Percentiles rank a stretch among this genome's conserved stretches.
phyloP scores from a whole-genome alignment of 768 basidiomycete genomes.

The Amanita fuliginea region DNA sequence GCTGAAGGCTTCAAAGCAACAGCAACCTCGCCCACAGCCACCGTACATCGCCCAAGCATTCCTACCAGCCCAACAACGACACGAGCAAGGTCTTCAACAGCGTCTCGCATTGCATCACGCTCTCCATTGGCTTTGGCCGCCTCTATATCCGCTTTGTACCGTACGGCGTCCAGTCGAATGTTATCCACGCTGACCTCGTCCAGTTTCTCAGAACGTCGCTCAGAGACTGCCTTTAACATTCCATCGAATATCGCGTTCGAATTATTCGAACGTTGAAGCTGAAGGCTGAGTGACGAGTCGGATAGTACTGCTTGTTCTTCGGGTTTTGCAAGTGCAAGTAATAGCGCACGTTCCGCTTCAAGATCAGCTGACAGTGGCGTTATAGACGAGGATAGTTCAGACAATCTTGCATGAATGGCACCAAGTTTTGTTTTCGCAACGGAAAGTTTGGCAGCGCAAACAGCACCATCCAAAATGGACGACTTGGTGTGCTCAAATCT shows the following conservation, averaged over 20 bases:
- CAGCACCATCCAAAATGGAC: conserved; percentile 67
- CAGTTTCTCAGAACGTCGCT: conserved; percentile 67
- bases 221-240: conserved; percentile 72
- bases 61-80: conserved; percentile 65
- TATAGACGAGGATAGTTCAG: conserved; percentile 37
- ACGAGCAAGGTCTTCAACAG: conserved; percentile 53
- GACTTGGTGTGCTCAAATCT: conserved; percentile 64
- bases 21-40: conserved; percentile 53
- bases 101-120: conserved; percentile 48
- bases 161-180: conserved; percentile 58
- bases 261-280: conserved; percentile 61
- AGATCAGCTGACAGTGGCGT: conserved; percentile 39
- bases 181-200: conserved; percentile 63
- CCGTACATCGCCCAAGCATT: conserved; percentile 70
- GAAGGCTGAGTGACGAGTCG: conserved; percentile 44
- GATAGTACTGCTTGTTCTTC: conserved; percentile 60
- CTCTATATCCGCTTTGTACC: conserved; percentile 63
- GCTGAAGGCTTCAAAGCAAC: conserved; percentile 23
- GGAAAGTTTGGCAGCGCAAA: conserved; percentile 57
- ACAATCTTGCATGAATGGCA: conserved; percentile 51
- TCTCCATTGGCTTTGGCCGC: conserved; percentile 54
- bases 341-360: conserved; percentile 62
- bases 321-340: conserved; percentile 53
- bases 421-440: conserved; percentile 61
- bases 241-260: conserved; percentile 77